phyloP scores from a whole-genome alignment of 441 rosid species.

The Caryocar brasiliense region DNA sequence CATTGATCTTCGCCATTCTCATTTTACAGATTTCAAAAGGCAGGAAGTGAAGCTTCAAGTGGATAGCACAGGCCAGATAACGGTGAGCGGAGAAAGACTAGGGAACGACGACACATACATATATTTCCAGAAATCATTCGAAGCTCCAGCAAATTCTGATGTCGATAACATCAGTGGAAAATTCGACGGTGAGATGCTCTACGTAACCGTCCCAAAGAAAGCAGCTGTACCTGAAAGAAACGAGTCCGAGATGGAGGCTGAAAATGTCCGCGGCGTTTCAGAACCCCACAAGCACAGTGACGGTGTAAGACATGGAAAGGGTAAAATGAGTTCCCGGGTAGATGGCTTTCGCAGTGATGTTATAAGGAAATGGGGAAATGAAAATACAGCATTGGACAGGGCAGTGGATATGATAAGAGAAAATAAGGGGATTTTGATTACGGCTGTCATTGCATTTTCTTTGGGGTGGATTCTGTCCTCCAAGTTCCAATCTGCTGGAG shows the following conservation, averaged over 20 bases:
- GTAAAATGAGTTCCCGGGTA: background rate
- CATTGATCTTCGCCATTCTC: background rate
- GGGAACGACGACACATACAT: conserved; percentile 11
- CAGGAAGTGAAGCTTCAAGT: conserved; percentile 35
- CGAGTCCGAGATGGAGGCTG: background rate
- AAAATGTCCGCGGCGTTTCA: background rate
- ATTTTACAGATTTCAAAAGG: conserved; percentile 25
- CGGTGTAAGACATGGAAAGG: background rate
- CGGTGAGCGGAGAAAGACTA: conserved; percentile 35
- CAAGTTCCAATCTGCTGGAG: conserved; percentile 4
- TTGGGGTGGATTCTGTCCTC: conserved; percentile 26
- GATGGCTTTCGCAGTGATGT: conserved; percentile 6
- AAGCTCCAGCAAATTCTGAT: conserved; percentile 30
- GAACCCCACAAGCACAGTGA: no score
- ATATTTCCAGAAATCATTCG: conserved; percentile 22
- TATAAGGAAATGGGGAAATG: conserved; percentile 10
- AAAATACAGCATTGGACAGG: conserved; percentile 4
- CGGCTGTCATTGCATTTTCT: conserved; percentile 30
- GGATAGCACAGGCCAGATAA: conserved; percentile 17
- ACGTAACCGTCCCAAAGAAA: conserved; percentile 32
- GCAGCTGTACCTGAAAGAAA: background rate
- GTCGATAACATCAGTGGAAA: conserved; percentile 10
- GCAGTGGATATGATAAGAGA: conserved; percentile 16
- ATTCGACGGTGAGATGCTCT: conserved; percentile 26
- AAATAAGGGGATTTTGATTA: conserved; percentile 21